phyloP scores from a whole-genome alignment of 2,329 filamentous ascomycete genomes.

The Fusarium tricinctum region DNA sequence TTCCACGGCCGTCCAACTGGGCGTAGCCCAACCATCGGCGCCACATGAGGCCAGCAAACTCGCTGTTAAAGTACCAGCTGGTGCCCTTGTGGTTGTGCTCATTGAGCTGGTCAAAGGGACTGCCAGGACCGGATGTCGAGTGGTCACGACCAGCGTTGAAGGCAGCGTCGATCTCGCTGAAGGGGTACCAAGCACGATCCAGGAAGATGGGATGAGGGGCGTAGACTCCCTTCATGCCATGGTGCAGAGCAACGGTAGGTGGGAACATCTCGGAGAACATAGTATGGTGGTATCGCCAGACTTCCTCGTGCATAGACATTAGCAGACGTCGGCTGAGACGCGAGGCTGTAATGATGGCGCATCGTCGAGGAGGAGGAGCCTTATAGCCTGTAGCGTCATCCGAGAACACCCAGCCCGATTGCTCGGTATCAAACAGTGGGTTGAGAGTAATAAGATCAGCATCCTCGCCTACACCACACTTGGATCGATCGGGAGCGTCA shows the following conservation, averaged over 20 bases:
- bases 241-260: slow-evolving; percentile 77
- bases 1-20: slow-evolving; percentile 65
- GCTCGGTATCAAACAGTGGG: slow-evolving; percentile 79
- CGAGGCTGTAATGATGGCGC: slow-evolving; percentile 78
- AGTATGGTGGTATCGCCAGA: slow-evolving; percentile 73
- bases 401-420: slow-evolving; percentile 80
- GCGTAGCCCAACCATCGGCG: slow-evolving; percentile 79
- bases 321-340: slow-evolving; percentile 77
- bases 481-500: slow-evolving; percentile 61
- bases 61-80: slow-evolving; percentile 87
- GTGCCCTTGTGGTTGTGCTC: slow-evolving; percentile 88
- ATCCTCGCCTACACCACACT: slow-evolving; percentile 78
- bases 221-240: slow-evolving; percentile 82
- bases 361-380: slow-evolving; percentile 74
- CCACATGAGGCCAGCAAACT: slow-evolving; percentile 84
- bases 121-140: slow-evolving; percentile 73
- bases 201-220: slow-evolving; percentile 86
- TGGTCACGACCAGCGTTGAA: slow-evolving; percentile 84
- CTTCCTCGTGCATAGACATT: slow-evolving; percentile 81
- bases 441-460: slow-evolving; percentile 84
- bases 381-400: slow-evolving; percentile 79
- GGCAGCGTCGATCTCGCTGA: slow-evolving; percentile 75
- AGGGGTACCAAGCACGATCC: slow-evolving; percentile 80
- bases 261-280: slow-evolving; percentile 89
- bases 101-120: slow-evolving; percentile 75